Evolutionary conservation across 2,329 filamentous ascomycete species (phyloP).

Genomic region (Dactylellina parvicollis): DNA sequence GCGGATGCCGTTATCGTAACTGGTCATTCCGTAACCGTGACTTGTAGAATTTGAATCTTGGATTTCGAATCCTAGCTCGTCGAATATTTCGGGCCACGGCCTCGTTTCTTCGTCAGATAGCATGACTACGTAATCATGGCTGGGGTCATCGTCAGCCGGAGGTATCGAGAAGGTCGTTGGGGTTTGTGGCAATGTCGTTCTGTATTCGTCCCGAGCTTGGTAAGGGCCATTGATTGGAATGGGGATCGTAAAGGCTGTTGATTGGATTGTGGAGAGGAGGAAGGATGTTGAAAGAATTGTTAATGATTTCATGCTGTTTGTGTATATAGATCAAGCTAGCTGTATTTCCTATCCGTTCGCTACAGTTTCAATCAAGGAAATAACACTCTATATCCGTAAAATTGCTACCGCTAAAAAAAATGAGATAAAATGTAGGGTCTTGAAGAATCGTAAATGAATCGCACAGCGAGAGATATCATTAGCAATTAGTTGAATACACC

Average conservation of each 20-base stretch:
- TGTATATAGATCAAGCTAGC: no score
- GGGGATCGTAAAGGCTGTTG: background rate
- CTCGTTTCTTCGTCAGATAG: slow-evolving; percentile 55
- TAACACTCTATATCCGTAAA: no score
- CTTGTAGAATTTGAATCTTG: slow-evolving; percentile 20
- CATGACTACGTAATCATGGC: slow-evolving; percentile 54
- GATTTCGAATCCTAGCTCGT: slow-evolving; percentile 51
- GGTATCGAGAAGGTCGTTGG: background rate
- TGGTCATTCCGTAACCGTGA: slow-evolving; percentile 20
- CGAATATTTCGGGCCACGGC: slow-evolving; percentile 52
- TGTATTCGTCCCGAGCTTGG: background rate
- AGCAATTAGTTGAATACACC: background rate
- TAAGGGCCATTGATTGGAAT: background rate
- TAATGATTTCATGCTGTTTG: slow-evolving; percentile 4
- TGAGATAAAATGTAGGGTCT: background rate
- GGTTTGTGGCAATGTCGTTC: background rate
- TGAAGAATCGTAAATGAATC: background rate
- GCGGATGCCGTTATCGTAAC: slow-evolving; percentile 41
- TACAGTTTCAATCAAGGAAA: no score
- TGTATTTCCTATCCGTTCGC: no score
- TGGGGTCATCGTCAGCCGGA: background rate
- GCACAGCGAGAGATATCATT: slow-evolving; percentile 20
- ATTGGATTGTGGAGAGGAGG: slow-evolving; percentile 3
- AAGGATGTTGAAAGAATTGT: background rate
- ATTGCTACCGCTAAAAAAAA: no score